Evolutionary conservation across 2,329 filamentous ascomycete genomes (phyloP).

Genomic region (Diaporthe capsici): DNA sequence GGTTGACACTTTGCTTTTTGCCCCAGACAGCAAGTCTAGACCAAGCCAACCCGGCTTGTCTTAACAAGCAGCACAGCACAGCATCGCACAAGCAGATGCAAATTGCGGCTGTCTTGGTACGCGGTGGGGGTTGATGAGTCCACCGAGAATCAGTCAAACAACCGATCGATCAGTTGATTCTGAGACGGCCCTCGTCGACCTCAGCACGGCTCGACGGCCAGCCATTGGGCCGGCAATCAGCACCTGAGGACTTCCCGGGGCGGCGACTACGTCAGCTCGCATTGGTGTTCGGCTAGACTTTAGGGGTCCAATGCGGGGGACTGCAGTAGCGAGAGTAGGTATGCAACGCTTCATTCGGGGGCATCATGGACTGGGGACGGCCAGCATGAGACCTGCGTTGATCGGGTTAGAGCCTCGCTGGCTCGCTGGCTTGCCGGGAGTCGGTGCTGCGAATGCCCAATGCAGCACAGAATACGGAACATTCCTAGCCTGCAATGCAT

Average conservation of each 20-base stretch:
- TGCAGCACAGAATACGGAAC: background rate
- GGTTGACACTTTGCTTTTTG: background rate
- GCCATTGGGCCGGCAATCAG: conserved; percentile 9
- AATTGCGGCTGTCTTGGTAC: background rate
- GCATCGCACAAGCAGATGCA: background rate
- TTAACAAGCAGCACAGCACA: background rate
- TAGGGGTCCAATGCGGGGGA: conserved; percentile 36
- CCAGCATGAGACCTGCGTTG: conserved; percentile 1
- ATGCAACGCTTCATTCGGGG: conserved; percentile 3
- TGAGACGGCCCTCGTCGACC: background rate
- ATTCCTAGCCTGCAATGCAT: background rate
- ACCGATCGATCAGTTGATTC: conserved; percentile 15
- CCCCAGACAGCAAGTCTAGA: background rate
- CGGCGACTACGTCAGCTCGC: conserved; percentile 26
- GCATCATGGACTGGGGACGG: conserved; percentile 6
- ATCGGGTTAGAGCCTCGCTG: conserved; percentile 4
- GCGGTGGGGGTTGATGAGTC: background rate
- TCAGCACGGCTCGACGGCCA: background rate
- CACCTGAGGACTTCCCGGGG: background rate
- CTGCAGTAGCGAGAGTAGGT: background rate
- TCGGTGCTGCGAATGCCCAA: background rate
- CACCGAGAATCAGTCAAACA: background rate
- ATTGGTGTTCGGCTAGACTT: conserved; percentile 11
- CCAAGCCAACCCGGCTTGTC: background rate
- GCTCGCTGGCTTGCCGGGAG: background rate